These are phyloP conservation scores for Apiotrichum gracile DNA, from an alignment of 1,284 basidiomycete species.

Conservation along the genomic window DNA sequence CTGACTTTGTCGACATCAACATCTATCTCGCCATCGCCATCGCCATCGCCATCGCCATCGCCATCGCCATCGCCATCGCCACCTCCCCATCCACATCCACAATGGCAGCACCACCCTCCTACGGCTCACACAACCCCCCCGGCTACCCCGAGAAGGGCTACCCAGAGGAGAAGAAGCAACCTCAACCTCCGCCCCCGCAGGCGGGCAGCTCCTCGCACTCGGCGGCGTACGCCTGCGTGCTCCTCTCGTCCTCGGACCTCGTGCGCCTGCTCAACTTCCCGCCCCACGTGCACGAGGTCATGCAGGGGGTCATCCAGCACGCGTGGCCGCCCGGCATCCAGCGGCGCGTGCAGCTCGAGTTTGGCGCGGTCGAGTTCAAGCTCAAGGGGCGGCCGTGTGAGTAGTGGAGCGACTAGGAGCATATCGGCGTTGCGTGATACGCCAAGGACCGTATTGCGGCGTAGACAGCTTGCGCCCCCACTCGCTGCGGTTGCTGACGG, in stretches of 20 bases:
- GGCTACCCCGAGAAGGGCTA: no score
- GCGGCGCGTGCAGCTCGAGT: slow-evolving; percentile 6
- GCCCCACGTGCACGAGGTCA: not conserved
- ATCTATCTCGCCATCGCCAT: no score
- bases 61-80: no score
- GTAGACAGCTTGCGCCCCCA: not conserved
- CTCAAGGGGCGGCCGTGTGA: slow-evolving; percentile 32
- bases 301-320: not conserved
- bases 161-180: no score
- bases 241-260: not conserved
- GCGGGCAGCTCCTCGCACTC: not conserved
- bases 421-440: not conserved
- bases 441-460: not conserved
- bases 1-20: no score
- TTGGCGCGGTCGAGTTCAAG: slow-evolving; percentile 33
- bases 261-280: slow-evolving; percentile 8
- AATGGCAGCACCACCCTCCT: no score
- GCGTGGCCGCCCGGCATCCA: slow-evolving; percentile 33
- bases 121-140: no score
- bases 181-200: no score
- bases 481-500: no score
- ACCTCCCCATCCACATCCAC: no score
- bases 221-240: not conserved
- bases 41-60: no score
- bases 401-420: no score